These are phyloP conservation scores for Neurospora sp. DNA, from an alignment of 495 filamentous ascomycete genomes.

Conservation along the genomic window DNA sequence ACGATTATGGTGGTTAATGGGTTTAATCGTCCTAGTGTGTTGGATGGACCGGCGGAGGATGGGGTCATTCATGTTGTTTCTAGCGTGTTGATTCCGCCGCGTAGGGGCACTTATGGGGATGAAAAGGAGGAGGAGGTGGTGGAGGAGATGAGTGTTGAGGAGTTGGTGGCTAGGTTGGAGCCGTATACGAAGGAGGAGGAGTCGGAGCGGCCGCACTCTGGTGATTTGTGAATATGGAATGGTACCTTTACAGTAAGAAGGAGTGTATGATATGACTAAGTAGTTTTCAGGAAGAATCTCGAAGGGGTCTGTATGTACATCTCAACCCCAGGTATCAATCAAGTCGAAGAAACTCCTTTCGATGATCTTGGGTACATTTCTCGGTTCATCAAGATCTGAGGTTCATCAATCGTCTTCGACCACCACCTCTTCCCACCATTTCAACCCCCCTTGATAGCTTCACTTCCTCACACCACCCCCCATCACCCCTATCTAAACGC, in stretches of 20 bases:
- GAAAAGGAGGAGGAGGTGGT: slow-evolving; percentile 10
- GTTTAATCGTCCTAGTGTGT: slow-evolving; percentile 43
- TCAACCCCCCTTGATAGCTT: not conserved
- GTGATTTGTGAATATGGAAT: slow-evolving; percentile 8
- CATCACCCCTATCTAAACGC: slow-evolving; percentile 1
- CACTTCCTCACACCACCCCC: too few relatives aligned
- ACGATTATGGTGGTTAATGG: slow-evolving; percentile 65
- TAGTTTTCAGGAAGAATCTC: too few relatives aligned
- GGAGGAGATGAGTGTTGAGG: slow-evolving; percentile 16
- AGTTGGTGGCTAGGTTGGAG: slow-evolving; percentile 18
- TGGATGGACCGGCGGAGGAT: slow-evolving; percentile 60
- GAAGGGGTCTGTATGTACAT: not conserved
- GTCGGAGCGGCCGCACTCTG: not conserved
- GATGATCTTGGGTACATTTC: not conserved
- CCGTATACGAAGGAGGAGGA: slow-evolving; percentile 7
- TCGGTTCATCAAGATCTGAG: not conserved
- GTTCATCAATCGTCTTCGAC: not conserved
- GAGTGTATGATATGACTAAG: not conserved
- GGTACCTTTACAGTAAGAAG: not conserved
- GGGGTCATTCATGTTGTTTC: slow-evolving; percentile 68
- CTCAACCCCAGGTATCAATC: not conserved
- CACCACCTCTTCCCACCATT: not conserved
- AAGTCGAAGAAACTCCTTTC: not conserved
- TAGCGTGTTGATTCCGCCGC: slow-evolving; percentile 66
- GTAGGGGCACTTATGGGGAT: slow-evolving; percentile 19